A percentile compares a stretch with the other conserved stretches of the same genome.
phyloP scores from a whole-genome alignment of 345 rosid species.

The Eucalyptus paniculata region DNA sequence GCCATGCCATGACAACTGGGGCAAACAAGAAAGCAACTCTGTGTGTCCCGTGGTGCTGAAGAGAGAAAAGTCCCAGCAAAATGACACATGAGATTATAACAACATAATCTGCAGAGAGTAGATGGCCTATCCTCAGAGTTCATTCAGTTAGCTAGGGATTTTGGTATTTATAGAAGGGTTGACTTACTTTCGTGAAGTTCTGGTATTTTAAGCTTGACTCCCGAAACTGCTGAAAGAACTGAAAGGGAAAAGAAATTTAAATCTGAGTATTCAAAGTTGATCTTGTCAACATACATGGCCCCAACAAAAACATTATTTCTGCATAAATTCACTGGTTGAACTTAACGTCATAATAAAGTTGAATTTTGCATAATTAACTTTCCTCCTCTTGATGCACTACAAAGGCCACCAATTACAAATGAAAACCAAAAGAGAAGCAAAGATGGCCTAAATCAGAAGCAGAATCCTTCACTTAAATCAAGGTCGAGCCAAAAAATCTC shows the following conservation, averaged over 20 bases:
- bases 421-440: not conserved
- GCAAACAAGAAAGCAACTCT: slow-evolving; percentile 75
- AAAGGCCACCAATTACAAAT: not conserved
- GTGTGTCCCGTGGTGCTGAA: slow-evolving; percentile 76
- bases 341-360: not conserved
- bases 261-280: not conserved
- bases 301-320: not conserved
- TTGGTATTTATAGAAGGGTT: not conserved
- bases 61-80: slow-evolving; percentile 73
- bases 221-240: slow-evolving; percentile 85
- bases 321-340: not conserved
- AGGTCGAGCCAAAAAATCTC: not conserved
- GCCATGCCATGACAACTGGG: slow-evolving; percentile 70
- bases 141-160: not conserved
- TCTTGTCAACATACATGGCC: not conserved
- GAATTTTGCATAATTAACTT: not conserved
- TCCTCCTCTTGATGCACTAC: not conserved
- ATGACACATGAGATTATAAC: slow-evolving; percentile 53
- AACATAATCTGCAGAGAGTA: slow-evolving; percentile 42
- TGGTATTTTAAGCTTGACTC: slow-evolving; percentile 42
- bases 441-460: not conserved
- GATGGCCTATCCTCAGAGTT: not conserved
- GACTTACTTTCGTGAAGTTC: slow-evolving; percentile 64
- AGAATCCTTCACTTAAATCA: not conserved
- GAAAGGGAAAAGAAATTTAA: slow-evolving; percentile 1